Percentiles rank a stretch among this genome's conserved stretches.
These are phyloP conservation scores for Colletotrichum tanaceti DNA, from an alignment of 2,329 filamentous ascomycete species.

Conservation along the genomic window DNA sequence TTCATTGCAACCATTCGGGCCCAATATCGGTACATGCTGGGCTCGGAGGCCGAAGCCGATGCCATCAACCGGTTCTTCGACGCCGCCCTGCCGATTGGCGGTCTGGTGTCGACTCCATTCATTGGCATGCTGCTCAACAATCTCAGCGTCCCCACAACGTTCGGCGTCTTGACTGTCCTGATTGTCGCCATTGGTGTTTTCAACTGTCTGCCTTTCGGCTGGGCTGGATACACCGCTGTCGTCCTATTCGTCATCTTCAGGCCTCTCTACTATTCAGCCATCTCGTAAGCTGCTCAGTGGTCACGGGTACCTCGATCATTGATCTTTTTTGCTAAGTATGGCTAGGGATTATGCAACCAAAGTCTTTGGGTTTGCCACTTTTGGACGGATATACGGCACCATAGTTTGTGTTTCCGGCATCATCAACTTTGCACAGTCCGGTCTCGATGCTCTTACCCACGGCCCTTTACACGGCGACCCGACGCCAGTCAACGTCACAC, in stretches of 20 bases:
- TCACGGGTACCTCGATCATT: no score
- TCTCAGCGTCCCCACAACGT: slow-evolving; percentile 69
- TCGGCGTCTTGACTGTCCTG: slow-evolving; percentile 67
- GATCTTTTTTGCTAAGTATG: not conserved
- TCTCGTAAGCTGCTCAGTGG: slow-evolving; percentile 62
- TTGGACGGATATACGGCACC: slow-evolving; percentile 82
- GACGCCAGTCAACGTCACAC: slow-evolving; percentile 70
- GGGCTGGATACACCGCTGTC: slow-evolving; percentile 75
- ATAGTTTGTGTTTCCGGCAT: slow-evolving; percentile 79
- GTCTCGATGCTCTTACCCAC: slow-evolving; percentile 75
- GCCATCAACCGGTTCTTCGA: slow-evolving; percentile 57
- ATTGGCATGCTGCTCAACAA: slow-evolving; percentile 77
- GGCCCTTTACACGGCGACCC: slow-evolving; percentile 70
- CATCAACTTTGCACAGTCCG: slow-evolving; percentile 77
- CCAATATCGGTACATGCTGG: slow-evolving; percentile 77
- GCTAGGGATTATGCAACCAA: slow-evolving; percentile 79
- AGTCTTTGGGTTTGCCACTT: slow-evolving; percentile 83
- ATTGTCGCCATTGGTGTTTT: slow-evolving; percentile 73
- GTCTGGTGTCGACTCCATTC: slow-evolving; percentile 76
- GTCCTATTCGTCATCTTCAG: slow-evolving; percentile 77
- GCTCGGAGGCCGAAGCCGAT: slow-evolving; percentile 55
- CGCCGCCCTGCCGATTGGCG: slow-evolving; percentile 72
- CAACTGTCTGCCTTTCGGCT: slow-evolving; percentile 71
- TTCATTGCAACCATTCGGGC: slow-evolving; percentile 73
- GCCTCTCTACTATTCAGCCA: slow-evolving; percentile 80